Conservation (phyloP, 495 filamentous ascomycete genomes). For the Hypoxylon fuscum region DNA sequence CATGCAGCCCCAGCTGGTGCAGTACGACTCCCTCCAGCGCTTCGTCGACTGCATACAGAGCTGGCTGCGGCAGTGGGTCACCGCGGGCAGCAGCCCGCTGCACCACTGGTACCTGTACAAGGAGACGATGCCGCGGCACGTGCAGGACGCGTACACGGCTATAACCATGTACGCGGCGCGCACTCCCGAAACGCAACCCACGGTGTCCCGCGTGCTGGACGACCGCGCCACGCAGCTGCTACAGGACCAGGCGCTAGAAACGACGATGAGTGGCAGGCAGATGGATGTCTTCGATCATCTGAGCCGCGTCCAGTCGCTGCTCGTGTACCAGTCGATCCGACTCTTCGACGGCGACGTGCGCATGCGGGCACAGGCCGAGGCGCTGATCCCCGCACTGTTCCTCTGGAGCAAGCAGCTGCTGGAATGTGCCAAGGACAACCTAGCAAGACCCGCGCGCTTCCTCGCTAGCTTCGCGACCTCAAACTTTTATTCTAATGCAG, state of each 20-base stretch:
- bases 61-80: constrained; percentile 40
- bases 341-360: constrained; percentile 67
- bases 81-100: constrained; percentile 33
- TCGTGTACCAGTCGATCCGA: constrained; percentile 63
- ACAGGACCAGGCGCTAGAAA: constrained; percentile 28
- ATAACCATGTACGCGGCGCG: constrained; percentile 28
- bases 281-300: constrained; percentile 48
- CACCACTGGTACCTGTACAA: constrained; percentile 34
- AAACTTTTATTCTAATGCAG: too few species aligned
- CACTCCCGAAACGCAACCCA: constrained; percentile 18
- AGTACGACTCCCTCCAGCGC: constrained; percentile 18
- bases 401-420: constrained; percentile 52
- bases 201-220: constrained; percentile 29
- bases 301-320: constrained; percentile 56
- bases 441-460: constrained; percentile 31
- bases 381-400: constrained; percentile 53
- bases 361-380: constrained; percentile 56
- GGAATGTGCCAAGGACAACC: constrained; percentile 39
- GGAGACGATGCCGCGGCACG: constrained; percentile 33
- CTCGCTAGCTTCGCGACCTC: constrained; percentile 9
- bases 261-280: constrained; percentile 9
- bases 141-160: constrained; percentile 38
- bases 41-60: constrained; percentile 29
- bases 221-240: constrained; percentile 36
- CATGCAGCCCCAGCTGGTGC: background rate